Conservation (phyloP, 164 flowering plant genomes). For the Stephania japonica region DNA sequence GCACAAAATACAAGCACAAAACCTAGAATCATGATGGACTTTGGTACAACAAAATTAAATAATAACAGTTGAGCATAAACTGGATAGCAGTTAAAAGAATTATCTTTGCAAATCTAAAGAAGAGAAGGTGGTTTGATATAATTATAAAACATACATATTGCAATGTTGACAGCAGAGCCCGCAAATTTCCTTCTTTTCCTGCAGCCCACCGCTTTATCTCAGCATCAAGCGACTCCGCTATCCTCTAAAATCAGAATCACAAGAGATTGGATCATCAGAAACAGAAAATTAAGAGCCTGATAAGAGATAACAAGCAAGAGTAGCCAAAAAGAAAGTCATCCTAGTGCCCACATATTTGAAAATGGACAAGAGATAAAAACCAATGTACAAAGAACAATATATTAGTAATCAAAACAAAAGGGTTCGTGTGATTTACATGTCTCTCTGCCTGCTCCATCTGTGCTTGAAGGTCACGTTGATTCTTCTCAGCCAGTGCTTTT, state of each 20-base stretch:
- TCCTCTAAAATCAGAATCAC: slow-evolving; percentile 40
- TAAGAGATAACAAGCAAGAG: not conserved
- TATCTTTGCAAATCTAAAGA: no score
- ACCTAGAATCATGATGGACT: no score
- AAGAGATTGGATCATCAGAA: not conserved
- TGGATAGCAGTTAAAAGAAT: no score
- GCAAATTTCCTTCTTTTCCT: slow-evolving; percentile 91
- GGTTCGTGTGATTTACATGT: slow-evolving; percentile 40
- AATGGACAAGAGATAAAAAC: not conserved
- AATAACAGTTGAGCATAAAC: no score
- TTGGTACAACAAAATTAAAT: no score
- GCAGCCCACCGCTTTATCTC: slow-evolving; percentile 90
- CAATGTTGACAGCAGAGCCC: slow-evolving; percentile 78
- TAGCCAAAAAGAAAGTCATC: not conserved
- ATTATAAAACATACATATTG: slow-evolving; percentile 45
- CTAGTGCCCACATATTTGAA: not conserved
- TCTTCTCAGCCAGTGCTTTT: slow-evolving; percentile 81
- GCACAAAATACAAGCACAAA: no score
- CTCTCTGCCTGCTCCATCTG: slow-evolving; percentile 84
- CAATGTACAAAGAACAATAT: not conserved
- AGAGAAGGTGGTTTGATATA: no score
- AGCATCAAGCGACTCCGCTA: slow-evolving; percentile 61
- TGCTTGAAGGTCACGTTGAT: slow-evolving; percentile 65
- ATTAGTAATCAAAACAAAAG: slow-evolving; percentile 3
- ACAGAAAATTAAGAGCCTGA: not conserved